Evolutionary conservation across 2,329 filamentous ascomycete species (phyloP), one percentile per base, ranked within the genome.

Genomic region (Zymoseptoria ardabiliae): DNA sequence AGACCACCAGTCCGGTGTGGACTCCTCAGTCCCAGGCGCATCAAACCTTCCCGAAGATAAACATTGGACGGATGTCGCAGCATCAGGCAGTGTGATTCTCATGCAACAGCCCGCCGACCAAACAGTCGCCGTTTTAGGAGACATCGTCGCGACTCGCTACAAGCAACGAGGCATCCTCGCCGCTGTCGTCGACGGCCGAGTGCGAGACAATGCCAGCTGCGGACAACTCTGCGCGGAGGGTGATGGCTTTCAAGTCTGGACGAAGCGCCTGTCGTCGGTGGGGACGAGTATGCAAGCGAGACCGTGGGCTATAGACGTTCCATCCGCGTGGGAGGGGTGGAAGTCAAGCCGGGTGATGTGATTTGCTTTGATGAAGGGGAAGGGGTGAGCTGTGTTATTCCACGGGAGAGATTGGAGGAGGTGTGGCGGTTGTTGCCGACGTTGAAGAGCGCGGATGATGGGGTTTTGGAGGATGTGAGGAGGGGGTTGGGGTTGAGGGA

Each of bases 91-190:
- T 1, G 79, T 91, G 56, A 82, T 86, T 3, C 75, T 91, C 3
- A 79, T 91, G 60, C 82, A 83, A 61, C 87, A 91, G 67, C 86
- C 87, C 0, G 68, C 76, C 0, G 79, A 78, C 0, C 87, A 90
- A 70, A 54, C 48, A 10, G 54, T 53, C 72, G 88, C 88, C 5
- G 81, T 89, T 7, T 80, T 89, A 5, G 89, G 89, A n/a, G 88
- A 88, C 19, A 89, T 91, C 64, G 88, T 91, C 82, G 88, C 86
- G 4, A 76, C 82, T 28, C 79, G 88, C 20, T 88, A 91, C 81
- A 84, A 85, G 67, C 71, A 80, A 13, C 77, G 86, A 10, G 82
- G 82, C 13, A 82, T 82, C 19, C 77, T 78, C 64, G 87, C 80
- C 2, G 80, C 87, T 10, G 75, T 91, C n/a, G 85, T 90, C 7